A percentile compares a stretch with the other conserved stretches of the same genome.
phyloP scores from a whole-genome alignment of 495 filamentous ascomycete species.

The Neurospora tetrasperma region DNA sequence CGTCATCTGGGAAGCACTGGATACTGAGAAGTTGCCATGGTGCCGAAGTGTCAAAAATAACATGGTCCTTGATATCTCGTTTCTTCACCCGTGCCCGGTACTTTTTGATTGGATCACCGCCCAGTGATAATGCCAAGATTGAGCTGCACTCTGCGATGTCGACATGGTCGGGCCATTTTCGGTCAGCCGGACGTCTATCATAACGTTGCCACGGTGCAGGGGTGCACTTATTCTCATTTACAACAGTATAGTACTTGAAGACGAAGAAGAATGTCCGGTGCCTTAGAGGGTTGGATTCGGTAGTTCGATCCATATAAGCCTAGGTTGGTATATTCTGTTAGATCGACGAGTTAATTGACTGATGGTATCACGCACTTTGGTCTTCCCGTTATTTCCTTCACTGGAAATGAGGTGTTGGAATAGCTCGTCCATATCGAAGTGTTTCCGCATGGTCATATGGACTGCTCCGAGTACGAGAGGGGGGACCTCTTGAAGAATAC shows the following conservation, averaged over 20 bases:
- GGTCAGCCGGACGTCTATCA: slow-evolving; percentile 27
- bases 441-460: slow-evolving; percentile 36
- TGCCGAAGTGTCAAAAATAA: slow-evolving; percentile 36
- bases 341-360: neutral
- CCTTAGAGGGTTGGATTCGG: slow-evolving; percentile 21
- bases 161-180: slow-evolving; percentile 31
- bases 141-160: slow-evolving; percentile 40
- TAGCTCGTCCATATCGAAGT: slow-evolving; percentile 46
- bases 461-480: slow-evolving; percentile 41
- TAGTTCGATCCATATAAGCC: slow-evolving; percentile 32
- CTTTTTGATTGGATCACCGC: slow-evolving; percentile 26
- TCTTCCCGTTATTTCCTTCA: slow-evolving; percentile 22
- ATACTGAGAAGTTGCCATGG: slow-evolving; percentile 45
- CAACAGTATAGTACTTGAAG: slow-evolving; percentile 45
- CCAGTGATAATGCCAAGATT: slow-evolving; percentile 38
- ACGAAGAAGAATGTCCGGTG: slow-evolving; percentile 43
- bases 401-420: slow-evolving; percentile 29
- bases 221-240: slow-evolving; percentile 25
- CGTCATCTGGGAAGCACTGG: slow-evolving; percentile 43
- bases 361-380: slow-evolving; percentile 8
- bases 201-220: slow-evolving; percentile 43
- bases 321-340: neutral
- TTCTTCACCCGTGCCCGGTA: slow-evolving; percentile 27
- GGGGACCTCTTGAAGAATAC: slow-evolving; percentile 40
- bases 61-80: slow-evolving; percentile 24